These are phyloP conservation scores for Neurospora sp. DNA, from an alignment of 495 filamentous ascomycete species.

Conservation along the genomic window DNA sequence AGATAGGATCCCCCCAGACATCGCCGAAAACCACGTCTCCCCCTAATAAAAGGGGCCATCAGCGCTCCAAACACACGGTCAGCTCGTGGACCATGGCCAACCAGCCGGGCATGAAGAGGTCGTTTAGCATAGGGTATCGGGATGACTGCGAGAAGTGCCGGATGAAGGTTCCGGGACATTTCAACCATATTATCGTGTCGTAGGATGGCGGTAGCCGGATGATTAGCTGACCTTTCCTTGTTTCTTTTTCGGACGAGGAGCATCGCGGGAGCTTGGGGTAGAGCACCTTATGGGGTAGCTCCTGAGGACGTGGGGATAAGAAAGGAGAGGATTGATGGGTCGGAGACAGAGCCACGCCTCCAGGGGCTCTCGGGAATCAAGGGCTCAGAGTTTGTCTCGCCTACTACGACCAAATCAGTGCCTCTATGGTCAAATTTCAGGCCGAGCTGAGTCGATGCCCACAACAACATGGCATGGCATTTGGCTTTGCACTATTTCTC, in stretches of 20 bases:
- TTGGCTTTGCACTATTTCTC: background rate
- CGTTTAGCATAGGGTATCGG: conserved; percentile 74
- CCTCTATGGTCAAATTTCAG: background rate
- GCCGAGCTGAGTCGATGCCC: background rate
- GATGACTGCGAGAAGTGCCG: conserved; percentile 81
- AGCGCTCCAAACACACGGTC: conserved; percentile 36
- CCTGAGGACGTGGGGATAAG: background rate
- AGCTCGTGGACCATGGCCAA: conserved; percentile 32
- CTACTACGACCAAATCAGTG: background rate
- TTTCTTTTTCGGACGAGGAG: background rate
- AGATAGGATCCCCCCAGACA: conserved; percentile 2
- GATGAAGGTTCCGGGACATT: conserved; percentile 71
- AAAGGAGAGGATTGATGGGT: background rate
- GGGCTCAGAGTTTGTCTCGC: background rate
- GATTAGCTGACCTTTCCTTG: background rate
- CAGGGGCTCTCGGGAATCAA: background rate
- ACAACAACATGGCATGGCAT: background rate
- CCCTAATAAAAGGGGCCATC: conserved; percentile 24
- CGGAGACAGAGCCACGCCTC: background rate
- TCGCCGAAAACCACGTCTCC: conserved; percentile 25
- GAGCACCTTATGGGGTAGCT: background rate
- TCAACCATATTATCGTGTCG: conserved; percentile 66
- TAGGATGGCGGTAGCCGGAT: conserved; percentile 19
- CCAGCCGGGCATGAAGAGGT: conserved; percentile 50
- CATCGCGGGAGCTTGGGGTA: background rate